Percentiles rank a stretch among this genome's conserved stretches.
phyloP scores from a whole-genome alignment of 768 basidiomycete species.

The Collybia mongolica region DNA sequence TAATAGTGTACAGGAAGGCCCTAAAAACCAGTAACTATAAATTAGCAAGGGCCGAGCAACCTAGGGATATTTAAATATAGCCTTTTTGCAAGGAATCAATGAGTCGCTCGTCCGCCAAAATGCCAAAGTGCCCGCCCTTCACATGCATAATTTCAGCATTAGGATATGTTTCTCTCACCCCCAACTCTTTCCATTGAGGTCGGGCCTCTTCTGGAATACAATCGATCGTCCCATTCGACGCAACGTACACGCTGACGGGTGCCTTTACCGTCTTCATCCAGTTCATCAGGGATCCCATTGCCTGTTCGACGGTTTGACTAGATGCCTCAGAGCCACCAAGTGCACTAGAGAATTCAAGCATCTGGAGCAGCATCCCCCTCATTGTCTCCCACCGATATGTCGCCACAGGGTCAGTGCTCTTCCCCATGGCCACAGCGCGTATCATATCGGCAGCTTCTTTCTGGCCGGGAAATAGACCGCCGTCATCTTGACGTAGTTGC shows the following conservation, averaged over 20 bases:
- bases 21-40: too few species aligned
- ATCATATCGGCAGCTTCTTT: background rate
- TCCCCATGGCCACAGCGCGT: background rate
- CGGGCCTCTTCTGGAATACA: background rate
- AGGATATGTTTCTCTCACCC: background rate
- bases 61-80: background rate
- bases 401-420: background rate
- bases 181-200: background rate
- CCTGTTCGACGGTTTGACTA: background rate
- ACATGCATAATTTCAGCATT: background rate
- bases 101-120: background rate
- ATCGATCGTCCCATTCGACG: background rate
- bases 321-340: background rate
- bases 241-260: background rate
- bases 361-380: background rate
- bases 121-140: background rate
- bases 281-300: background rate
- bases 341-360: background rate
- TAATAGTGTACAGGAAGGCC: too few species aligned
- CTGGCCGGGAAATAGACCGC: background rate
- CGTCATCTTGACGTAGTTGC: background rate
- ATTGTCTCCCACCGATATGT: background rate
- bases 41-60: too few species aligned
- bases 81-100: background rate
- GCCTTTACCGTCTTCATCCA: background rate